Percentiles rank a stretch among this genome's conserved stretches.
phyloP scores from a whole-genome alignment of 495 filamentous ascomycete genomes.

The Podospora conica region DNA sequence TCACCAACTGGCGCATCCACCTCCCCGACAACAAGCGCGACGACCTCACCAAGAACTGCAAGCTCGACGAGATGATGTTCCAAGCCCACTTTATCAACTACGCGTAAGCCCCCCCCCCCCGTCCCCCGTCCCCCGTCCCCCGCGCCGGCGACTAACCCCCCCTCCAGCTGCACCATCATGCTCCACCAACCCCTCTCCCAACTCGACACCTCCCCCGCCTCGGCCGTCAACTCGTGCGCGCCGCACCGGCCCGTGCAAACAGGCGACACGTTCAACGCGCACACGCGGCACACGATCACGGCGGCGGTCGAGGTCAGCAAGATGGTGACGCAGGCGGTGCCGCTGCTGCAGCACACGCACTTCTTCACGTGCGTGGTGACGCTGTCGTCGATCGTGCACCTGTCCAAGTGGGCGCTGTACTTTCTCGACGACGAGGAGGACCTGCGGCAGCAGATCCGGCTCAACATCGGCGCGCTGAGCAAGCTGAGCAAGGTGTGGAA shows the following conservation, averaged over 20 bases:
- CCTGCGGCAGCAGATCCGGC: constrained; percentile 68
- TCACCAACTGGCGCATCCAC: constrained; percentile 79
- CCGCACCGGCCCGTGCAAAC: constrained; percentile 48
- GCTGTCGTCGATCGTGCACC: constrained; percentile 57
- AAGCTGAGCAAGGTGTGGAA: constrained; percentile 70
- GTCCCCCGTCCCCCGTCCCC: too few relatives aligned
- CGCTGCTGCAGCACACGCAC: constrained; percentile 71
- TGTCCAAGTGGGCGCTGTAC: constrained; percentile 55
- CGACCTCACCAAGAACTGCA: constrained; percentile 58
- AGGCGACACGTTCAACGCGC: constrained; percentile 56
- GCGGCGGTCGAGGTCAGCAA: constrained; percentile 71
- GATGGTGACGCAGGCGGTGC: constrained; percentile 69
- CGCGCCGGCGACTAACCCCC: too few relatives aligned
- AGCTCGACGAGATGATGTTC: constrained; percentile 86
- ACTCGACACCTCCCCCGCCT: constrained; percentile 48
- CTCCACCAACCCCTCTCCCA: constrained; percentile 67
- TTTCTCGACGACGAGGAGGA: constrained; percentile 57
- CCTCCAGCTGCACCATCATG: constrained; percentile 57
- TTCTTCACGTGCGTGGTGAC: constrained; percentile 86
- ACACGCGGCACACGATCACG: constrained; percentile 73
- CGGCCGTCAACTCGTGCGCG: constrained; percentile 53
- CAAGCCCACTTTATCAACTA: constrained; percentile 81
- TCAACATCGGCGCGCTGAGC: constrained; percentile 79
- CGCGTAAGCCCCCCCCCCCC: too few relatives aligned
- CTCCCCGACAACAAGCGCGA: constrained; percentile 70